A percentile compares a stretch with the other conserved stretches of the same genome.
These are phyloP conservation scores for Taphrina populina DNA, from an alignment of 1,139 yeast genomes.

Conservation along the genomic window DNA sequence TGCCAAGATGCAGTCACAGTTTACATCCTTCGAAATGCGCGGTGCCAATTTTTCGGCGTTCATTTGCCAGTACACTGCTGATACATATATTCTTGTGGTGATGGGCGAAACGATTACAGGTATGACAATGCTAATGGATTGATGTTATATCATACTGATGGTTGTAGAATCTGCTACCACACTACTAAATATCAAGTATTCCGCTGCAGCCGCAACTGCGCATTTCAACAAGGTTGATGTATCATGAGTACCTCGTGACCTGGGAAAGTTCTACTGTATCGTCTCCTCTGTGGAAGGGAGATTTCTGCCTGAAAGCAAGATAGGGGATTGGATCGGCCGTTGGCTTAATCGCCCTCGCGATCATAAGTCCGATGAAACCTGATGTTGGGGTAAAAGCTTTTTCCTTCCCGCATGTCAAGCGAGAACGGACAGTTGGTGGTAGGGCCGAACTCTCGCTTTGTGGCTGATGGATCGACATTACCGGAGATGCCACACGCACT, in stretches of 20 bases:
- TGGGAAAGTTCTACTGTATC: no score
- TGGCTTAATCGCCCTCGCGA: no score
- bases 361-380: no score
- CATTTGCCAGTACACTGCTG: constrained; percentile 67
- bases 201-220: constrained; percentile 10
- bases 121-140: background rate
- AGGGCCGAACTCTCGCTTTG: no score
- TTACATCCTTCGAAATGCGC: constrained; percentile 70
- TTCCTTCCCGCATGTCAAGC: no score
- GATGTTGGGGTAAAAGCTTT: no score
- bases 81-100: constrained; percentile 77
- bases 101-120: constrained; percentile 40
- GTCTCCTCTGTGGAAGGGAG: no score
- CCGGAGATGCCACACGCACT: no score
- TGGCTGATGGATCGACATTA: no score
- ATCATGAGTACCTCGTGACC: background rate
- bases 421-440: no score
- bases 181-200: constrained; percentile 25
- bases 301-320: no score
- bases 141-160: background rate
- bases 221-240: constrained; percentile 12
- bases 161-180: constrained; percentile 26
- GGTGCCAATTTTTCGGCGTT: constrained; percentile 71
- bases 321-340: no score
- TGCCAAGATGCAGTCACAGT: constrained; percentile 76